Base-by-base conservation (phyloP, 305 asterid genomes). In the Fraxinus angustifolia region DNA sequence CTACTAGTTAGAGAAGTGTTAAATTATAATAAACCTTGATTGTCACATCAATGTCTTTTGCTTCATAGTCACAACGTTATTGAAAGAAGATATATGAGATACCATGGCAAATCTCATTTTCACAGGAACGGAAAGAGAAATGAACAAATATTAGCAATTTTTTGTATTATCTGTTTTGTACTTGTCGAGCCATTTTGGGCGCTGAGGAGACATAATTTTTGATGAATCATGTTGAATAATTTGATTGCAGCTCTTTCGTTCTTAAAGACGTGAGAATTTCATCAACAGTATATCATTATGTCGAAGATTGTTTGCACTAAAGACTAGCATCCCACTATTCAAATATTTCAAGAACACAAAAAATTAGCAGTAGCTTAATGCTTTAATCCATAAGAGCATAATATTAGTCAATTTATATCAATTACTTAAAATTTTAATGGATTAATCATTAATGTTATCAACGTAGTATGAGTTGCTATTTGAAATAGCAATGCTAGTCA, bases 1-100 rank as follows among this genome's bases (percentile, higher is more conserved):
- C 79, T 76, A 34, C 23, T 76, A 76, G 79, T 76, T 76, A 76
- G 79, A 50, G 78, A 74, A 40, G 78, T 23, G 12, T 74, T 38
- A 33, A 40, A 40, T 5, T 17, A 74, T 2, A 74, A 21, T 21
- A 42, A 74, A 35, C 33, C 34, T 21, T 74, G 62, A 40, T 74
- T 2, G 1, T 11, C 35, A 28, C 17, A 65, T 65, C 8, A 4
- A 3, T 28, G 35, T 65, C 16, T 65, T 65, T 26, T 65, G 16
- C 26, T 65, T 26, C 8, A 26, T 26, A 6, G 1, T 11, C 33
- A 8, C 2, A 1, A 58, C 30, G 6, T 6, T 17, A 19, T 7
- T 19, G 10, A 6, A 58, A 58, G 68, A 58, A 19, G 7, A 34
- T 65, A 2, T 2, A 65, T 23, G 30, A 65, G 34, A 26, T 65